Evolutionary conservation across 495 filamentous ascomycete genomes (phyloP).

Genomic region (Echria macrotheca): DNA sequence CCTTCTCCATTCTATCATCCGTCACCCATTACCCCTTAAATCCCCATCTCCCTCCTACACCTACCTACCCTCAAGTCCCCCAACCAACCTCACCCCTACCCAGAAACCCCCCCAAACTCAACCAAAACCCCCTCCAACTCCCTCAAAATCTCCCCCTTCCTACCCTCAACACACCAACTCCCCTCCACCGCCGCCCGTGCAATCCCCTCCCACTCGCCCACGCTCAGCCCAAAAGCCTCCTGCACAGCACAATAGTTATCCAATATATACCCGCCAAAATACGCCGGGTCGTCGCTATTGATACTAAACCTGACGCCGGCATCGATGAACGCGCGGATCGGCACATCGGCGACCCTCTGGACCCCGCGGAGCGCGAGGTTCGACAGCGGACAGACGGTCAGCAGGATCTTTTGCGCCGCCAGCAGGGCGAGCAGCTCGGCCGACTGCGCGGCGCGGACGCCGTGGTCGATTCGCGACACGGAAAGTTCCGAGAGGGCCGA

Average conservation of each 20-base stretch:
- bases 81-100: no score
- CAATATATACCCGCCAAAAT: constrained; percentile 72
- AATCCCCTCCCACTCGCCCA: constrained; percentile 61
- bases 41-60: no score
- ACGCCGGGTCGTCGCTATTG: constrained; percentile 75
- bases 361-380: constrained; percentile 65
- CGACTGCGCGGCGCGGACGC: constrained; percentile 58
- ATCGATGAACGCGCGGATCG: constrained; percentile 60
- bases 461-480: constrained; percentile 65
- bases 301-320: constrained; percentile 62
- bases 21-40: no score
- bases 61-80: no score
- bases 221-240: constrained; percentile 57
- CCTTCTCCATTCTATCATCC: no score
- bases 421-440: constrained; percentile 52
- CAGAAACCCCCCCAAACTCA: no score
- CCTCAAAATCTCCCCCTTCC: constrained; percentile 40
- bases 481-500: constrained; percentile 54
- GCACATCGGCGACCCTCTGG: constrained; percentile 49
- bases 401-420: constrained; percentile 48
- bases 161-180: constrained; percentile 50
- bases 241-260: constrained; percentile 74
- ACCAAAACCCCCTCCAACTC: constrained; percentile 29
- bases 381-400: constrained; percentile 69
- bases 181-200: constrained; percentile 56